Conservation (phyloP, 78 protist genomes). For the Anaeramoeba flamelloides region DNA sequence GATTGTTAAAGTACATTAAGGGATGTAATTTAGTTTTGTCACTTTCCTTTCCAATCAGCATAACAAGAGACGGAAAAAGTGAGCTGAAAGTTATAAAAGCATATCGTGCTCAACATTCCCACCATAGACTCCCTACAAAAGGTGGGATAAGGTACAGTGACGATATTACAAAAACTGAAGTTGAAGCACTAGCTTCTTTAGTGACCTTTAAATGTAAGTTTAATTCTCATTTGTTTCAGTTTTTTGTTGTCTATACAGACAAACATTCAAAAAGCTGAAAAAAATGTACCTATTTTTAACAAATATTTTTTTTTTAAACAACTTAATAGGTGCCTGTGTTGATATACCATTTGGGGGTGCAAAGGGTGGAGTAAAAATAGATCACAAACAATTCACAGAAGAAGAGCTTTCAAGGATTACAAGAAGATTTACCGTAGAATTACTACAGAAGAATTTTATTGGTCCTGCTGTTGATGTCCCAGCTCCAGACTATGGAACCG, state of each 20-base stretch:
- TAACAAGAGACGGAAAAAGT: background rate
- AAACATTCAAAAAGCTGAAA: too few relatives aligned
- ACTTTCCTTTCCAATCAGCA: background rate
- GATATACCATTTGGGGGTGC: background rate
- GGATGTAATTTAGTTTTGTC: background rate
- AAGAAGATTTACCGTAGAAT: background rate
- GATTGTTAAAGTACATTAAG: background rate
- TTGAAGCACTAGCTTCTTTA: constrained; percentile 60
- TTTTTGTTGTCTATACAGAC: too few relatives aligned
- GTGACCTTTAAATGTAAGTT: constrained; percentile 66
- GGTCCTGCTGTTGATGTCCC: background rate
- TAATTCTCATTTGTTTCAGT: too few relatives aligned
- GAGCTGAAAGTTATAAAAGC: constrained; percentile 27
- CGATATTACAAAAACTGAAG: constrained; percentile 57
- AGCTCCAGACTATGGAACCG: background rate
- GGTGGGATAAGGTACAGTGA: constrained; percentile 65
- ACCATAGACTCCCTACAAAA: constrained; percentile 65
- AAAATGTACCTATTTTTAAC: too few relatives aligned
- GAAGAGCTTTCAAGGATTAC: background rate
- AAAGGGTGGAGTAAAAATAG: background rate
- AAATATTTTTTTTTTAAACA: too few relatives aligned
- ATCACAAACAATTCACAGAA: background rate
- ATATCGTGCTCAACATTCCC: constrained; percentile 69
- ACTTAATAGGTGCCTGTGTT: too few relatives aligned
- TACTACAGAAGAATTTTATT: background rate